Conservation (phyloP, 352 stramenopile species). For the Globisporangium heterothallicum region DNA sequence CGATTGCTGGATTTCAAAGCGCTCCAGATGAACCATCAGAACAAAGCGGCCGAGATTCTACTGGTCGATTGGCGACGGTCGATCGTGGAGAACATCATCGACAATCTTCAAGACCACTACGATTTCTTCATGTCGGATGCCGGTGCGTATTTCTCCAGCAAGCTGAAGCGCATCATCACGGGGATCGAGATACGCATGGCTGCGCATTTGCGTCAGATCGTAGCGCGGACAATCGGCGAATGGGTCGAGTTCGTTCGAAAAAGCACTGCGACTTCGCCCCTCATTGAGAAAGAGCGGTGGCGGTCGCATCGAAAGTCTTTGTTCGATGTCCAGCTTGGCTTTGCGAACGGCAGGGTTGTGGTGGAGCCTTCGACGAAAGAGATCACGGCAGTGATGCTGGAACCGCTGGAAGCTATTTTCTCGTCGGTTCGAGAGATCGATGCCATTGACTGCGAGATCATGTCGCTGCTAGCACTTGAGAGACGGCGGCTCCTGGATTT, state of each 20-base stretch:
- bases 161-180: constrained; percentile 75
- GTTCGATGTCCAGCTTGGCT: constrained; percentile 76
- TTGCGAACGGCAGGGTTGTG: constrained; percentile 41
- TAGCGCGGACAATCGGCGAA: constrained; percentile 44
- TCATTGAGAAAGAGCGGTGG: constrained; percentile 23
- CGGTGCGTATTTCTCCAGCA: constrained; percentile 40
- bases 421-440: constrained; percentile 74
- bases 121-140: constrained; percentile 90
- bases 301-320: constrained; percentile 58
- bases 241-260: constrained; percentile 60
- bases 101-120: constrained; percentile 92
- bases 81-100: constrained; percentile 90
- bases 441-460: constrained; percentile 86
- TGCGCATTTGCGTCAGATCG: constrained; percentile 71
- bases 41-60: constrained; percentile 71
- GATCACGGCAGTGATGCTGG: constrained; percentile 71
- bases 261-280: constrained; percentile 3
- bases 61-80: constrained; percentile 85
- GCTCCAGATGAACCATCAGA: constrained; percentile 66
- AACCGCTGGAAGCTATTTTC: constrained; percentile 75
- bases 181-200: constrained; percentile 84
- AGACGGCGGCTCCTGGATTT: constrained; percentile 51
- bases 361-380: constrained; percentile 63
- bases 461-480: constrained; percentile 83
- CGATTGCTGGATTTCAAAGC: constrained; percentile 81